phyloP scores from a whole-genome alignment of 495 filamentous ascomycete species.

The Thermothielavioides terrestris region DNA sequence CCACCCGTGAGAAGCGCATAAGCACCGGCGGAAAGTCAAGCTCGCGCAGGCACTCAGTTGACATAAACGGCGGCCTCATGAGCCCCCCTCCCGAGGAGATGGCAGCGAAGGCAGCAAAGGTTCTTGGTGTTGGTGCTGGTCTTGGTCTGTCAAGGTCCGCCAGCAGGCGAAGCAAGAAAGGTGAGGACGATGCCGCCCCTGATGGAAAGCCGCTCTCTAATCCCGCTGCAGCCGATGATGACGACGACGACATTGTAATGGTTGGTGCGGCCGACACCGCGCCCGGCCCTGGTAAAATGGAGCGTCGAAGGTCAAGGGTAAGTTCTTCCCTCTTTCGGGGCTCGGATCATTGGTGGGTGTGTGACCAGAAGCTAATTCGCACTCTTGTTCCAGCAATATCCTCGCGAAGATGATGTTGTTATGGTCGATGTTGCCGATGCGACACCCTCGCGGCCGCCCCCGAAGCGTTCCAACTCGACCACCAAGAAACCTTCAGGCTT shows the following conservation, averaged over 20 bases:
- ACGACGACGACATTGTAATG: conserved; percentile 41
- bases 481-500: conserved; percentile 27
- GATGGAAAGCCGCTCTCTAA: conserved; percentile 12
- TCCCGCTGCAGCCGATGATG: conserved; percentile 27
- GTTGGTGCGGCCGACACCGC: conserved; percentile 32
- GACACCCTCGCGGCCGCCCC: conserved; percentile 25
- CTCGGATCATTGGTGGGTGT: too few relatives aligned
- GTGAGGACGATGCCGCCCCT: conserved; percentile 16
- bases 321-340: too few relatives aligned
- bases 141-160: conserved; percentile 22
- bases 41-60: conserved; percentile 42
- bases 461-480: conserved; percentile 35
- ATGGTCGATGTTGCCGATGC: conserved; percentile 31
- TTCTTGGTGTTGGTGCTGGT: conserved; percentile 36
- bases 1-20: conserved; percentile 43
- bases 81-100: conserved; percentile 45
- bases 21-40: conserved; percentile 30
- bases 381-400: conserved; percentile 18
- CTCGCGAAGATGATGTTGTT: conserved; percentile 35
- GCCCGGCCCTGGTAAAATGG: conserved; percentile 35
- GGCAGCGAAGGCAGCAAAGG: conserved; percentile 45
- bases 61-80: conserved; percentile 35
- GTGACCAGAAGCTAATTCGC: conserved; percentile 18
- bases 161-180: conserved; percentile 33
- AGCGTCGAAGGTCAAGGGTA: conserved; percentile 41